Conservation (phyloP, 2,329 filamentous ascomycete genomes). For the Canariomyces notabilis region DNA sequence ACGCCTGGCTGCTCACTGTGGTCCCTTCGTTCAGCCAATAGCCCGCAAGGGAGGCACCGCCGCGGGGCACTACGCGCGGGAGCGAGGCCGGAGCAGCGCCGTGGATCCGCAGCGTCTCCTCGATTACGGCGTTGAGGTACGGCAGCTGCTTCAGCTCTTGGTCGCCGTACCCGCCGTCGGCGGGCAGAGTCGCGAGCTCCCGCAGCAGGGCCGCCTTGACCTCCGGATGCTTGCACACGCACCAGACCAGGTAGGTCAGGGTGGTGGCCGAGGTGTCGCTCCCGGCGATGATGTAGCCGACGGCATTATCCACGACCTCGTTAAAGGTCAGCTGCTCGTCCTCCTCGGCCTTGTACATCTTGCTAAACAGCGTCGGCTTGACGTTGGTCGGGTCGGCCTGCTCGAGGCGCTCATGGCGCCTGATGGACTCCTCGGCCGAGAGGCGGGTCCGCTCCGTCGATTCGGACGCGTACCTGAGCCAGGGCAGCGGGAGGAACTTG, state of each 20-base stretch:
- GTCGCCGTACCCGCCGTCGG: constrained; percentile 22
- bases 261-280: constrained; percentile 35
- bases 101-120: constrained; percentile 31
- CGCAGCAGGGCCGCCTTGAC: constrained; percentile 22
- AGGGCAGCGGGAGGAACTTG: background rate
- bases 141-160: constrained; percentile 29
- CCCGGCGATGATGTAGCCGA: constrained; percentile 37
- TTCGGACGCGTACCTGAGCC: background rate
- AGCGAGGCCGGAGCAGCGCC: constrained; percentile 28
- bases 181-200: constrained; percentile 24
- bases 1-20: constrained; percentile 31
- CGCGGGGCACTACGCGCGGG: constrained; percentile 26
- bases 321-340: constrained; percentile 18
- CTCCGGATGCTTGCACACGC: constrained; percentile 18
- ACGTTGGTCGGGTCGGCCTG: constrained; percentile 3
- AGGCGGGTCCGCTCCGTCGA: background rate
- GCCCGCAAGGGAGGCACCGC: constrained; percentile 27
- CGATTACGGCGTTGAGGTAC: constrained; percentile 30
- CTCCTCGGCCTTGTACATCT: constrained; percentile 25
- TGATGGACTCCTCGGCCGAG: constrained; percentile 8
- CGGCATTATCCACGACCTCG: constrained; percentile 32
- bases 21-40: constrained; percentile 30
- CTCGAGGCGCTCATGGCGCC: constrained; percentile 8
- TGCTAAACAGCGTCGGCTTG: constrained; percentile 23
- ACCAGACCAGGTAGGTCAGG: constrained; percentile 36